These are phyloP conservation scores for Diaporthe citrichinensis DNA, from an alignment of 2,329 filamentous ascomycete genomes.

Conservation along the genomic window DNA sequence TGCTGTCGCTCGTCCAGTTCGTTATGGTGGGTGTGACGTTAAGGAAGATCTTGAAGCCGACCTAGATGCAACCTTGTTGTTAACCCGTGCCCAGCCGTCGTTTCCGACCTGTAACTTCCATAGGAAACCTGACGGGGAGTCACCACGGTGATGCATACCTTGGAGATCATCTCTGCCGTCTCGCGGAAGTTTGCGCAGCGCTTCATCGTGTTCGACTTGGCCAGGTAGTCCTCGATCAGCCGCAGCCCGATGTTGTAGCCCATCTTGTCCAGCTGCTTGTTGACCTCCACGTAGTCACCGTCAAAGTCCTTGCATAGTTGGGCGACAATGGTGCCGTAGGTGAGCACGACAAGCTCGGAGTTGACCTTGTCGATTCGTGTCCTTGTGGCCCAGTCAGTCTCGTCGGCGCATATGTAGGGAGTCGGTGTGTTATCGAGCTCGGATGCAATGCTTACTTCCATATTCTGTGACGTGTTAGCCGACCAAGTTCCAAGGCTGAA, in stretches of 20 bases:
- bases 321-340: constrained; percentile 96
- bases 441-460: constrained; percentile 82
- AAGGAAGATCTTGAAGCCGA: constrained; percentile 99
- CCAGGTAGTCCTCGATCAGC: constrained; percentile 96
- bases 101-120: background rate
- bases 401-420: too few relatives aligned
- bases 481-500: constrained; percentile 42
- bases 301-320: constrained; percentile 98
- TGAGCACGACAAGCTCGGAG: constrained; percentile 95
- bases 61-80: constrained; percentile 62
- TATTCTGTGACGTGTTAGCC: constrained; percentile 69
- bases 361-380: constrained; percentile 98
- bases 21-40: constrained; percentile 95
- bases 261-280: constrained; percentile 99
- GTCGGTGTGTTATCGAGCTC: background rate
- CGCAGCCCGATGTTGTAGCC: constrained; percentile 98
- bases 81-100: background rate
- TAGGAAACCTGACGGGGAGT: too few relatives aligned
- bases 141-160: constrained; percentile 65
- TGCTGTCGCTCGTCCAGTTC: constrained; percentile 96
- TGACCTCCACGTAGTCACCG: constrained; percentile 93
- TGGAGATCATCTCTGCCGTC: constrained; percentile 96
- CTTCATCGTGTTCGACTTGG: constrained; percentile 91
- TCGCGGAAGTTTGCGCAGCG: constrained; percentile 94
- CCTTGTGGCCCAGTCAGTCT: constrained; percentile 64